A percentile compares a stretch with the other conserved stretches of the same genome.
These are phyloP conservation scores for Paraglomus brasilianum DNA, from an alignment of 192 early-diverging fungal species.

Conservation along the genomic window DNA sequence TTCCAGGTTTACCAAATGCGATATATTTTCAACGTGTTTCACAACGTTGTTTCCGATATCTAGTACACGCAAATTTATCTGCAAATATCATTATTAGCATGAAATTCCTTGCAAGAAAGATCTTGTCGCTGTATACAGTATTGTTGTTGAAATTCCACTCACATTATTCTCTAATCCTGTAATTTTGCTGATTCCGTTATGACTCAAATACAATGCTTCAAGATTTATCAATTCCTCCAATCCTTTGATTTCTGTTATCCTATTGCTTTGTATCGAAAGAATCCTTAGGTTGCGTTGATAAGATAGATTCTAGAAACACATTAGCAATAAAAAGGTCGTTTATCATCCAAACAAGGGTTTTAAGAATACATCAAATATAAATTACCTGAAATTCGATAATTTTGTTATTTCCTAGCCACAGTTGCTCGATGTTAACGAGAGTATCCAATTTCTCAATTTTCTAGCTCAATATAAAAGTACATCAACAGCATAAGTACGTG, in stretches of 20 bases:
- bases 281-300: constrained; percentile 63
- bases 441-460: constrained; percentile 79
- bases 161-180: constrained; percentile 79
- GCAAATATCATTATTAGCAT: background rate
- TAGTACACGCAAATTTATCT: constrained; percentile 45
- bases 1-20: constrained; percentile 65
- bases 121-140: background rate
- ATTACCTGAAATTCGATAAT: constrained; percentile 75
- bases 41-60: constrained; percentile 87
- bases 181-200: constrained; percentile 83
- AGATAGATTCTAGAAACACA: constrained; percentile 53
- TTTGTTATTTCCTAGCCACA: constrained; percentile 99
- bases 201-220: constrained; percentile 90
- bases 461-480: too few species aligned
- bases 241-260: constrained; percentile 74
- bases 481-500: too few species aligned
- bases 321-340: background rate
- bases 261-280: constrained; percentile 86
- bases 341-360: background rate
- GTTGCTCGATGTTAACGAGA: constrained; percentile 78
- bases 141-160: too few species aligned
- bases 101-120: background rate
- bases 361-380: background rate
- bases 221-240: constrained; percentile 64
- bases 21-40: constrained; percentile 67